Evolutionary conservation across 2,329 filamentous ascomycete species (phyloP).

Genomic region (Thelonectria discophora): DNA sequence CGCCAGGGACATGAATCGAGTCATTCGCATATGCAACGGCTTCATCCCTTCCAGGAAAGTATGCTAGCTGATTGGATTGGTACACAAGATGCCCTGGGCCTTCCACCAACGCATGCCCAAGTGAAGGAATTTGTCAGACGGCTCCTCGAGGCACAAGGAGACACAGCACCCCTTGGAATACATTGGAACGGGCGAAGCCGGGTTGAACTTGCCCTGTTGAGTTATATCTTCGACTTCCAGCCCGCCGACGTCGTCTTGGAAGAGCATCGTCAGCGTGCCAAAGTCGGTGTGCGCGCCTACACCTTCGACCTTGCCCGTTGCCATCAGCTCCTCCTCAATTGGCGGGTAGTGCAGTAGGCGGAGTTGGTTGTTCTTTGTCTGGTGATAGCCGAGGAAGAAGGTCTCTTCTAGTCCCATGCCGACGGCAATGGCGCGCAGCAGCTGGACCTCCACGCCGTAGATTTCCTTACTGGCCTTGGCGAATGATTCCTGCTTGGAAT

Average conservation of each 20-base stretch:
- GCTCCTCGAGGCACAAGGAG: background rate
- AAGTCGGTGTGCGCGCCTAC: constrained; percentile 47
- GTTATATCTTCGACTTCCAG: constrained; percentile 55
- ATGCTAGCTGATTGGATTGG: background rate
- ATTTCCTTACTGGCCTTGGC: constrained; percentile 30
- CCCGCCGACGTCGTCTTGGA: constrained; percentile 56
- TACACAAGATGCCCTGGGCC: background rate
- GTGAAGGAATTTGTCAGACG: background rate
- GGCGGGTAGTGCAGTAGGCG: constrained; percentile 64
- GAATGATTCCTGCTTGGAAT: constrained; percentile 13
- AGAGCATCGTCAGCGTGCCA: constrained; percentile 56
- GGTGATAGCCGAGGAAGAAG: constrained; percentile 74
- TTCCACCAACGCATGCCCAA: background rate
- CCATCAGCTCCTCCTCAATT: constrained; percentile 41
- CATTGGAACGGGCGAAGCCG: constrained; percentile 22
- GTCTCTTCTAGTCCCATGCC: constrained; percentile 72
- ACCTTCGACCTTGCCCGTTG: constrained; percentile 35
- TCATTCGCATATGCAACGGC: background rate
- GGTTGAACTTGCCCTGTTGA: constrained; percentile 47
- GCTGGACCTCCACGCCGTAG: constrained; percentile 68
- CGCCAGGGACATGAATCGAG: too few relatives aligned
- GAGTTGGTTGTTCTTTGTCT: constrained; percentile 65
- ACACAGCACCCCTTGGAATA: background rate
- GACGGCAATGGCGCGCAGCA: constrained; percentile 80
- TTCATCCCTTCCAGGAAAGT: background rate